A percentile compares a stretch with the other conserved stretches of the same genome.
Conservation (phyloP, 768 basidiomycete species). For the Lentinula detonsa region DNA sequence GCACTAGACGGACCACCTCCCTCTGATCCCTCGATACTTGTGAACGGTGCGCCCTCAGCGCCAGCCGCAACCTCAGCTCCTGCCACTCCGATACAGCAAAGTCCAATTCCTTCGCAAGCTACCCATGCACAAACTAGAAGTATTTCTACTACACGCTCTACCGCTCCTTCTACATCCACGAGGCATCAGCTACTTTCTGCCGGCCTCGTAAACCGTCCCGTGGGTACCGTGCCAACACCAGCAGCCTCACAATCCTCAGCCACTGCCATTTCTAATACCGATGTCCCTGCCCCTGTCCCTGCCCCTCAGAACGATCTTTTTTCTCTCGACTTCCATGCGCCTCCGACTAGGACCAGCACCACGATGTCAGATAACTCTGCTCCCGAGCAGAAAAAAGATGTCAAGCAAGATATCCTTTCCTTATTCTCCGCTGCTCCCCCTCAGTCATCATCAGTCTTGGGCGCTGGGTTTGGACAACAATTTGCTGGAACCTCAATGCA, state of each 20-base stretch:
- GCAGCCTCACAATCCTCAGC: slow-evolving; percentile 9
- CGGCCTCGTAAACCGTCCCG: slow-evolving; percentile 6
- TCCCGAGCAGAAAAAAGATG: slow-evolving; percentile 52
- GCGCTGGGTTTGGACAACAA: slow-evolving; percentile 27
- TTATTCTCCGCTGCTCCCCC: slow-evolving; percentile 56
- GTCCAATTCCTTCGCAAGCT: slow-evolving; percentile 23
- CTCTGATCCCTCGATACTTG: slow-evolving; percentile 72
- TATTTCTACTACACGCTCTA: slow-evolving; percentile 21
- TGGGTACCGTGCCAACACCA: slow-evolving; percentile 7
- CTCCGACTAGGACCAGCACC: slow-evolving; percentile 27
- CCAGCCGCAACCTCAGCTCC: slow-evolving; percentile 15
- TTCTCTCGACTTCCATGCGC: slow-evolving; percentile 79
- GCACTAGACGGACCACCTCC: slow-evolving; percentile 88
- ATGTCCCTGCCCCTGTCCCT: slow-evolving; percentile 22
- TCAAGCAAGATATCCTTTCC: slow-evolving; percentile 82
- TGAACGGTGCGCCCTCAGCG: slow-evolving; percentile 27
- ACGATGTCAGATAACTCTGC: slow-evolving; percentile 19
- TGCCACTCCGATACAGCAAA: slow-evolving; percentile 14
- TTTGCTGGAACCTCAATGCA: slow-evolving; percentile 21
- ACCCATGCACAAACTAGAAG: slow-evolving; percentile 23
- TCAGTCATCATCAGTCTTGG: slow-evolving; percentile 19
- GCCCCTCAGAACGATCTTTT: slow-evolving; percentile 64
- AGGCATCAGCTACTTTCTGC: slow-evolving; percentile 49
- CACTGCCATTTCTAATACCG: slow-evolving; percentile 16
- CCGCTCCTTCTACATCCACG: slow-evolving; percentile 18